These are phyloP conservation scores for Fusarium fracticaudum DNA, from an alignment of 2,329 filamentous ascomycete species.

Conservation along the genomic window DNA sequence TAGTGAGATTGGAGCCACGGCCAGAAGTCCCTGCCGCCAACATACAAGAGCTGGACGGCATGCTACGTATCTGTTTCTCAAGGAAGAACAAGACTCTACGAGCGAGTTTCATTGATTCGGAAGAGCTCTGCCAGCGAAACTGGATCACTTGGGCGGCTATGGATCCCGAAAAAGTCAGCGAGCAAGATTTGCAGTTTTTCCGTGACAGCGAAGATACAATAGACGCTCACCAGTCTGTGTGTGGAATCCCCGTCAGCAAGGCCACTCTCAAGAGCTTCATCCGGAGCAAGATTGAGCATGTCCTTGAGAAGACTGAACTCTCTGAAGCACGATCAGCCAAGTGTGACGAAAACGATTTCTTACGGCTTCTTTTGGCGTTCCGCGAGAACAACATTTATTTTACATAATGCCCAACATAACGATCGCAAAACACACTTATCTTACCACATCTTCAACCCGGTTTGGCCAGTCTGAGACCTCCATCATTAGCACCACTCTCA, in stretches of 20 bases:
- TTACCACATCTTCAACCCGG: background rate
- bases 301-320: conserved; percentile 5
- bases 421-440: background rate
- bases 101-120: background rate
- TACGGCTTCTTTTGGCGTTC: conserved; percentile 12
- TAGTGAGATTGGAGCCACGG: background rate
- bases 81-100: background rate
- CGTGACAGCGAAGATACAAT: conserved; percentile 7
- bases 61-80: background rate
- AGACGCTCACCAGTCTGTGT: conserved; percentile 13
- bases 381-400: conserved; percentile 14
- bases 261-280: conserved; percentile 12
- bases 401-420: background rate
- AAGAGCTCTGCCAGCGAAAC: background rate
- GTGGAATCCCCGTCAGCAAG: conserved; percentile 7
- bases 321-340: conserved; percentile 12
- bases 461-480: background rate
- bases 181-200: conserved; percentile 6
- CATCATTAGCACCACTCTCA: background rate
- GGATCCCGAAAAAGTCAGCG: conserved; percentile 1
- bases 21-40: background rate
- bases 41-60: background rate
- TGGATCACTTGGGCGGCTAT: background rate
- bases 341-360: conserved; percentile 11
- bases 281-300: conserved; percentile 7